Evolutionary conservation across 2,329 filamentous ascomycete genomes (phyloP).

Genomic region (Stenocarpella maydis): DNA sequence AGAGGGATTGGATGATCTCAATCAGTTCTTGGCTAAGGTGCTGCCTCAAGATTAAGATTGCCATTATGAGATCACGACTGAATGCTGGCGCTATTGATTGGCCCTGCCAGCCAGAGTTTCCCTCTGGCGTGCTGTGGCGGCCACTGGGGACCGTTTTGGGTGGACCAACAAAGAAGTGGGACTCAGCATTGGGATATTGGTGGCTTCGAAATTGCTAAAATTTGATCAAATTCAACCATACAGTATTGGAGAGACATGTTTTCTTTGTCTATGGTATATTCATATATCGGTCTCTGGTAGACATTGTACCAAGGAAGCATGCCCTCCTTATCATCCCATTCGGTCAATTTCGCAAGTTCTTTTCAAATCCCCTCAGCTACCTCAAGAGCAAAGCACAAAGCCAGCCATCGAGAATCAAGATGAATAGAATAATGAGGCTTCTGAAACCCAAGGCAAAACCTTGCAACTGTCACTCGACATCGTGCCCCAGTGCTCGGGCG

Average conservation of each 20-base stretch:
- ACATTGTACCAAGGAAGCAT: too few relatives aligned
- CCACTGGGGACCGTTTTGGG: background rate
- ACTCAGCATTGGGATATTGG: background rate
- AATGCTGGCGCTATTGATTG: background rate
- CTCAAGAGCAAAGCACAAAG: background rate
- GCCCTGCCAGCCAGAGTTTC: background rate
- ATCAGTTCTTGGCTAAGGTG: slow-evolving; percentile 44
- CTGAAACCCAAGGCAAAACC: background rate
- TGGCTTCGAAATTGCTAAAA: background rate
- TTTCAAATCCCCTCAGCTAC: background rate
- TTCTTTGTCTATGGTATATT: background rate
- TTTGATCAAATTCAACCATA: background rate
- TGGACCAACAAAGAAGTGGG: background rate
- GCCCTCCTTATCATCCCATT: too few relatives aligned
- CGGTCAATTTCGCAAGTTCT: accelerated
- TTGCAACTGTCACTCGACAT: background rate
- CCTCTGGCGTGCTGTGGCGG: background rate
- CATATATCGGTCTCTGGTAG: background rate
- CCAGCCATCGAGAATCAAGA: background rate
- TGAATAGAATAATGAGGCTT: background rate
- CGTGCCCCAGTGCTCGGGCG: slow-evolving; percentile 7
- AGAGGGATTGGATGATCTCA: slow-evolving; percentile 51
- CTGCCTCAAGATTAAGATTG: background rate
- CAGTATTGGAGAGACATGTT: background rate
- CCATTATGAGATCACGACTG: too few relatives aligned